Evolutionary conservation across 768 basidiomycete genomes (phyloP), one percentile per base, ranked within the genome.

Genomic region (Brasilioporus rufonigricans): DNA sequence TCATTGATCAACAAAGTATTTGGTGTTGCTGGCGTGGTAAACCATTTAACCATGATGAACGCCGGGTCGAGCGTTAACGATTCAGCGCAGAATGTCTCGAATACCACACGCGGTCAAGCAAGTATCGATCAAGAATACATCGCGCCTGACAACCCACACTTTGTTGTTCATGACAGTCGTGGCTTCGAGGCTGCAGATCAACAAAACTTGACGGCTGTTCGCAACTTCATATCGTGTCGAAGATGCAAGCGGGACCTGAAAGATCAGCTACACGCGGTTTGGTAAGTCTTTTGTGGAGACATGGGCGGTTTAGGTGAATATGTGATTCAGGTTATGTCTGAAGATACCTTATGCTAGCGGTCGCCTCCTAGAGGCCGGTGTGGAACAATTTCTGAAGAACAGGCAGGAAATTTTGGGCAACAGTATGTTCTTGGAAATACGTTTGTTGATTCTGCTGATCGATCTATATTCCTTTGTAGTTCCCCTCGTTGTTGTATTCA

Each of bases 231-330:
- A 8, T 10, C 27, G n/a, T 0, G 14, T 31, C 54, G 50, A 55
- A 36, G 19, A 32, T 0, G 9, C 23, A 44, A 3, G 41, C 41
- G 24, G 11, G 48, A 33, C n/a, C 7, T 49, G 47, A 44, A 55
- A 10, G 53, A 47, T 14, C 53, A 45, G 29, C 16, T 55, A 10
- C 52, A 57, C 19, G 53, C 56, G 2, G 29, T 57, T 44, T 57
- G 53, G 56, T 39, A 32, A 5, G 47, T 16, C 5, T 31, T 40
- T 14, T 33, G 8, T 18, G 21, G 19, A 9, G 2, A 27, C 13
- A 4, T 8, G 11, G 10, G 8, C 13, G 27, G 10, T 48, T 16
- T 14, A 9, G 12, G 6, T 19, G 6, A 19, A 8, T 8, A 35
- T 29, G 14, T 12, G 1, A 9, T 26, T 5, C 10, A 57, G 56